A percentile compares a stretch with the other conserved stretches of the same genome.
These are phyloP conservation scores for Dactylorhiza incarnata DNA, from an alignment of 106 monocot species.

Conservation along the genomic window DNA sequence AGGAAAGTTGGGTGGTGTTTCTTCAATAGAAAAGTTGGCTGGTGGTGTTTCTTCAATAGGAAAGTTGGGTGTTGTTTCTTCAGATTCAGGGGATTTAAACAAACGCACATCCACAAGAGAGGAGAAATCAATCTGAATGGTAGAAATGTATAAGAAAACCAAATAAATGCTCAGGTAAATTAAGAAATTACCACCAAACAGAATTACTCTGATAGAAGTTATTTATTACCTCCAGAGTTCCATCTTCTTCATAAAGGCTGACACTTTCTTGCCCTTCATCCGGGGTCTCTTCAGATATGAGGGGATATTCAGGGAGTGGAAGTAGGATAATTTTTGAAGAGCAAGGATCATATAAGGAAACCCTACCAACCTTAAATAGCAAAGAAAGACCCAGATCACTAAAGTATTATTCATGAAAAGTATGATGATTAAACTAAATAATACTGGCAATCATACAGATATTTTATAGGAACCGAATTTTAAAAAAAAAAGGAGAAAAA, in stretches of 20 bases:
- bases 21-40: too few relatives aligned
- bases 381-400: background rate
- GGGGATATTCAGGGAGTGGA: slow-evolving; percentile 53
- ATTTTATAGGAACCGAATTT: background rate
- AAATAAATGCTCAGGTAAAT: background rate
- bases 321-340: slow-evolving; percentile 36
- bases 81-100: slow-evolving; percentile 18
- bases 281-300: slow-evolving; percentile 19
- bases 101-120: slow-evolving; percentile 77
- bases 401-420: background rate
- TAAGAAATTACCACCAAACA: background rate
- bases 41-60: too few relatives aligned
- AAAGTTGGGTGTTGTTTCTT: background rate
- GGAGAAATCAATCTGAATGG: slow-evolving; percentile 57
- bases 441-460: background rate
- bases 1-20: too few relatives aligned
- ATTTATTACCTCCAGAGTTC: slow-evolving; percentile 76
- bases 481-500: background rate
- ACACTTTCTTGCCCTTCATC: slow-evolving; percentile 23
- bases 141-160: background rate
- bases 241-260: slow-evolving; percentile 78
- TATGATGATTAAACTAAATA: background rate
- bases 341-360: slow-evolving; percentile 48
- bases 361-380: slow-evolving; percentile 69
- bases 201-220: background rate